Evolutionary conservation across 2,329 filamentous ascomycete genomes (phyloP).

Genomic region (Leptographium lundbergii): DNA sequence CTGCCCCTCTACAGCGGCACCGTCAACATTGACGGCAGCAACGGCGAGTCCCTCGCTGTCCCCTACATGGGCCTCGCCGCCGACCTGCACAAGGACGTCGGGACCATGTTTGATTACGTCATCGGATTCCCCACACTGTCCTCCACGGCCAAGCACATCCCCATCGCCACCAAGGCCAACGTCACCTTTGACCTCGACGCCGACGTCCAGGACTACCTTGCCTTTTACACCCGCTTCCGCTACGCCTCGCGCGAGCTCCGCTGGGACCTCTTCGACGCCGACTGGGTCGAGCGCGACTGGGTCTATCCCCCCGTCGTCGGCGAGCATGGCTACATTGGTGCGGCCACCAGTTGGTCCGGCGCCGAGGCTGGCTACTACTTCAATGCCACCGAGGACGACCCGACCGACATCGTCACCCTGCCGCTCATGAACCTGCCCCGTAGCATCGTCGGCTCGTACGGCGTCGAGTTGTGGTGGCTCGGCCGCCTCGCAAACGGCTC

Average conservation of each 20-base stretch:
- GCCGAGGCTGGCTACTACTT: background rate
- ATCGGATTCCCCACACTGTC: background rate
- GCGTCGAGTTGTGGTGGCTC: conserved; percentile 11
- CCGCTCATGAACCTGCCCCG: conserved; percentile 13
- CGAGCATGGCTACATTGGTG: conserved; percentile 4
- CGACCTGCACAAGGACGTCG: conserved; percentile 3
- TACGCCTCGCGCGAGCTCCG: conserved; percentile 13
- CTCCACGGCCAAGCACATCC: background rate
- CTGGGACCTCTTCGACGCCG: conserved; percentile 16
- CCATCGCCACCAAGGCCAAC: background rate
- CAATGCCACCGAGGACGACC: conserved; percentile 1
- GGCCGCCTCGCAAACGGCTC: conserved; percentile 16
- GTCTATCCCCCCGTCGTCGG: conserved; percentile 6
- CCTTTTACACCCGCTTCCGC: background rate
- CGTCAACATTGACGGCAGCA: conserved; percentile 18
- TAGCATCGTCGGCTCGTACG: conserved; percentile 9
- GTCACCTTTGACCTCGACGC: background rate
- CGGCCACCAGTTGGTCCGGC: conserved; percentile 9
- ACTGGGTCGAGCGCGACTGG: conserved; percentile 6
- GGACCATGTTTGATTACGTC: background rate
- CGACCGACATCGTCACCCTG: conserved; percentile 7
- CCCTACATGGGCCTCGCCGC: conserved; percentile 16
- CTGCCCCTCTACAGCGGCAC: conserved; percentile 20
- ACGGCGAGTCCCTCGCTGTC: conserved; percentile 20
- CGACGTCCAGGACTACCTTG: background rate